A percentile compares a stretch with the other conserved stretches of the same genome.
Conservation (phyloP, 176 grass and related monocot genomes). For the Lolium perenne region DNA sequence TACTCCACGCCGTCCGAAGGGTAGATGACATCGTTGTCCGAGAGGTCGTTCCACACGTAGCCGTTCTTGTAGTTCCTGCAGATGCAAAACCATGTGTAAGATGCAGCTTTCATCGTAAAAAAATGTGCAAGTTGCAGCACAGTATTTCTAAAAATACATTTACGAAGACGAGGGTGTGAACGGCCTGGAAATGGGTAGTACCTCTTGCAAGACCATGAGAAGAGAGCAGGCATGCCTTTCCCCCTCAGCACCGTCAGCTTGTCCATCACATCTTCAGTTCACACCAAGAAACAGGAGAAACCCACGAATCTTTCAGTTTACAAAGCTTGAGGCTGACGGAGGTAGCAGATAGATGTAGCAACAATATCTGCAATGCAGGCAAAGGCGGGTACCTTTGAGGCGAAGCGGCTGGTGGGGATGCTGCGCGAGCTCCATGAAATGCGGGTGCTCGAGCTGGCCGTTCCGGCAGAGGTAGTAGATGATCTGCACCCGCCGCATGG, state of each 20-base stretch:
- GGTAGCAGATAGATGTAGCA: not conserved
- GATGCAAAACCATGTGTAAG: not conserved
- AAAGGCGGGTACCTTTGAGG: conserved; percentile 68
- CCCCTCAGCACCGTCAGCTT: conserved; percentile 85
- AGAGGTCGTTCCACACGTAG: conserved; percentile 98
- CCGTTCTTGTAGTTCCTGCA: conserved; percentile 99
- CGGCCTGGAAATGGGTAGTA: not conserved
- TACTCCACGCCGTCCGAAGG: conserved; percentile 95
- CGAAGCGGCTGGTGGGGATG: conserved; percentile 78
- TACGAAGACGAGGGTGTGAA: not conserved
- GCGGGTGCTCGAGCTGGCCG: conserved; percentile 95
- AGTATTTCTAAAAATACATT: not conserved
- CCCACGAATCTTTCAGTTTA: not conserved
- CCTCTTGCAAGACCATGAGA: conserved; percentile 99
- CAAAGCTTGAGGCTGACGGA: too few species aligned
- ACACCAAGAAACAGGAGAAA: not conserved
- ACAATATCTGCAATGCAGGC: too few species aligned
- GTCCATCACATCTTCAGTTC: conserved; percentile 72
- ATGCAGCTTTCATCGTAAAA: not conserved
- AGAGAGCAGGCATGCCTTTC: conserved; percentile 90
- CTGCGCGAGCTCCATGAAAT: conserved; percentile 94
- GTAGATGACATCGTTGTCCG: conserved; percentile 87
- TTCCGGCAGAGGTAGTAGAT: conserved; percentile 97
- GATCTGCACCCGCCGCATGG: conserved; percentile 79
- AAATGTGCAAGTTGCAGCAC: not conserved